Evolutionary conservation across 1,139 yeast species (phyloP).

Genomic region (Suhomyces wounanorum): DNA sequence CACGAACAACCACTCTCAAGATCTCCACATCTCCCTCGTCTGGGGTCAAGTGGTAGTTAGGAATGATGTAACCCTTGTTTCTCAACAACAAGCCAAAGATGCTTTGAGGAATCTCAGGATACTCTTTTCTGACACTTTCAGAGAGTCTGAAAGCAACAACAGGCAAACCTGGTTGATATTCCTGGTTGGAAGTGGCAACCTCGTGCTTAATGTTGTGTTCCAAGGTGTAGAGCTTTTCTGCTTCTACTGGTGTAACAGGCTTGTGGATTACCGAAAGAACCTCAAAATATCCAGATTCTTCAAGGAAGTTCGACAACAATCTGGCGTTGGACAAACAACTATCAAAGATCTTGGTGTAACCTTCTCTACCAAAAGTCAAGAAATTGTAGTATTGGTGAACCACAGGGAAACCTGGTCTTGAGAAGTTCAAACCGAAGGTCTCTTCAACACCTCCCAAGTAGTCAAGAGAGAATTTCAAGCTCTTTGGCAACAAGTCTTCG

Average conservation of each 20-base stretch:
- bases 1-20: slow-evolving; percentile 81
- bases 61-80: slow-evolving; percentile 83
- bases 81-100: slow-evolving; percentile 72
- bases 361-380: slow-evolving; percentile 67
- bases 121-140: slow-evolving; percentile 53
- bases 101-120: slow-evolving; percentile 86
- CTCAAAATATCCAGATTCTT: slow-evolving; percentile 65
- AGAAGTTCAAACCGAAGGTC: slow-evolving; percentile 82
- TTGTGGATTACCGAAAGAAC: slow-evolving; percentile 80
- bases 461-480: slow-evolving; percentile 73
- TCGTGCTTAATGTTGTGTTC: slow-evolving; percentile 19
- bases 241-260: slow-evolving; percentile 23
- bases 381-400: slow-evolving; percentile 85
- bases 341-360: slow-evolving; percentile 65
- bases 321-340: slow-evolving; percentile 71
- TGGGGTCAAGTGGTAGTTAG: slow-evolving; percentile 86
- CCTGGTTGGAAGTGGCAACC: slow-evolving; percentile 29
- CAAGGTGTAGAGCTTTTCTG: slow-evolving; percentile 25
- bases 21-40: slow-evolving; percentile 58
- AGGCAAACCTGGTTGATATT: slow-evolving; percentile 77
- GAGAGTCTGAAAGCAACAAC: slow-evolving; percentile 85
- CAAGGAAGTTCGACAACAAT: slow-evolving; percentile 63
- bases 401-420: slow-evolving; percentile 91
- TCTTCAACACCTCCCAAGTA: slow-evolving; percentile 90
- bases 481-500: slow-evolving; percentile 61